A percentile compares a stretch with the other conserved stretches of the same genome.
Conservation (phyloP, 177 flowering plant genomes). For the Vitis hybrid region DNA sequence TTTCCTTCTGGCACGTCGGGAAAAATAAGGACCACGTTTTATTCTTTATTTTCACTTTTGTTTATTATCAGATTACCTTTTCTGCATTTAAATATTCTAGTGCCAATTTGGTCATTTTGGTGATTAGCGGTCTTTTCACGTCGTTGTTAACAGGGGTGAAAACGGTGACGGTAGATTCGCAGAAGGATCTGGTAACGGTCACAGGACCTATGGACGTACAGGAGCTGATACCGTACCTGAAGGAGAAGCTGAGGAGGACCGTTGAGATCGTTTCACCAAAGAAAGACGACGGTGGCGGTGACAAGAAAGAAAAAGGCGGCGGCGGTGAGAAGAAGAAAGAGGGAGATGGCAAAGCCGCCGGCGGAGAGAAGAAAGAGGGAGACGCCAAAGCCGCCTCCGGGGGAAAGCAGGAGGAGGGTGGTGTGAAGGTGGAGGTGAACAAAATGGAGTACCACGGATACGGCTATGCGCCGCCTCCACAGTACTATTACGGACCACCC, state of each 20-base stretch:
- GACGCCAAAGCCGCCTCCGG: constrained; percentile 22
- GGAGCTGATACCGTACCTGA: constrained; percentile 39
- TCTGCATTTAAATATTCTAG: no score
- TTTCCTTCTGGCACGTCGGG: no score
- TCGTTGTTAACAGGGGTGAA: constrained; percentile 53
- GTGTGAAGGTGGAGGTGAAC: constrained; percentile 27
- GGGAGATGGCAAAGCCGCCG: constrained; percentile 19
- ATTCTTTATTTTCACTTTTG: no score
- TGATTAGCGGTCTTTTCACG: neutral
- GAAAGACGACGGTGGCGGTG: constrained; percentile 23
- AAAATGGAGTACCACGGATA: constrained; percentile 27
- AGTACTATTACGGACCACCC: constrained; percentile 17
- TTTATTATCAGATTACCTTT: no score
- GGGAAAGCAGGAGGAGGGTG: constrained; percentile 3
- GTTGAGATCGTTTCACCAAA: constrained; percentile 64
- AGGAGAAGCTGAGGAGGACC: constrained; percentile 46
- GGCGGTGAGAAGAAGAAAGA: constrained; percentile 28
- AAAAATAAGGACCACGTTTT: no score
- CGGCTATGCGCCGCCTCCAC: constrained; percentile 14
- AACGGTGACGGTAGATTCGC: constrained; percentile 33
- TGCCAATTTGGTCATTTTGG: neutral
- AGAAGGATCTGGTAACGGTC: constrained; percentile 62
- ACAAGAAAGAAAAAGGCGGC: neutral
- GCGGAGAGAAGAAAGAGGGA: constrained; percentile 19
- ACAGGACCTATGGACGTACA: constrained; percentile 72